Evolutionary conservation across 257 asterid genomes (phyloP).

Genomic region (Penstemon barbatus): DNA sequence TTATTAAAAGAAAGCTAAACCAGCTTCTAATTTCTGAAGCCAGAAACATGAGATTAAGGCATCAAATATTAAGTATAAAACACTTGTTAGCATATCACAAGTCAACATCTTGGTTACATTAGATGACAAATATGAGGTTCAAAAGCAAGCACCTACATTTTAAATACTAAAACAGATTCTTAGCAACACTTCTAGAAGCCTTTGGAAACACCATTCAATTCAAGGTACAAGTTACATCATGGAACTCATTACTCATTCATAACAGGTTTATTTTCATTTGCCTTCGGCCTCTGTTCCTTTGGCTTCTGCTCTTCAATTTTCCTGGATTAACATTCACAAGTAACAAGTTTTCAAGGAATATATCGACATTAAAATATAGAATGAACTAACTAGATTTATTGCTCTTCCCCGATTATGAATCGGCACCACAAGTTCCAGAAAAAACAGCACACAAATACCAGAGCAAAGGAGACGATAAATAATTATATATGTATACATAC

Average conservation of each 20-base stretch:
- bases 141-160: conserved; percentile 11
- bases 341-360: neutral
- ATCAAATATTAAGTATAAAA: neutral
- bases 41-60: neutral
- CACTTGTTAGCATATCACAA: conserved; percentile 5
- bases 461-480: neutral
- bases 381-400: neutral
- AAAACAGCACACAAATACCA: neutral
- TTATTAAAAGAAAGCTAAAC: neutral
- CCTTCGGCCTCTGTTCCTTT: conserved; percentile 90
- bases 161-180: conserved; percentile 13
- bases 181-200: conserved; percentile 7
- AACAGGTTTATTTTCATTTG: conserved; percentile 90
- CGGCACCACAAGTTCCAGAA: neutral
- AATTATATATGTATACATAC: neutral
- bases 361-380: too few species aligned
- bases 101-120: conserved; percentile 27
- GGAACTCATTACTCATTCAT: conserved; percentile 64
- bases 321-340: conserved; percentile 43
- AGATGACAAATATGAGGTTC: conserved; percentile 15
- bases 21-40: neutral
- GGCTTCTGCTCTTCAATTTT: conserved; percentile 98
- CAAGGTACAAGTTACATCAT: conserved; percentile 21
- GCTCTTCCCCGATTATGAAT: neutral
- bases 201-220: conserved; percentile 14